These are phyloP conservation scores for Podaxis sp. DNA, from an alignment of 768 basidiomycete genomes.

Conservation along the genomic window DNA sequence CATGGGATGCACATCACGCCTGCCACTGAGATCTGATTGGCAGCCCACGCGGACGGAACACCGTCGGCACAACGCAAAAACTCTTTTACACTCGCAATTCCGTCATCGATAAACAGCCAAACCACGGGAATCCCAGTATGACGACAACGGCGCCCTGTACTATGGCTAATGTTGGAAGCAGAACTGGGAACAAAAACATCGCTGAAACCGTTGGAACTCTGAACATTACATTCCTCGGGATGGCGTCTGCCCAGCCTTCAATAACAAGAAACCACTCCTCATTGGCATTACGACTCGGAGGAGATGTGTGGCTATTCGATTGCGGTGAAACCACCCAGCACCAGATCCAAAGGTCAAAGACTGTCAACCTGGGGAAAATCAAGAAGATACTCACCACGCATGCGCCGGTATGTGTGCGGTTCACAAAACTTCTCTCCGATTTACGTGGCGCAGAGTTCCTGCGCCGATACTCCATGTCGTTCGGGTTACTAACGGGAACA, in stretches of 20 bases:
- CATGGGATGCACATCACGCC: neutral
- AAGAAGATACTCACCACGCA: conserved; percentile 87
- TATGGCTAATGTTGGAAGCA: too few species aligned
- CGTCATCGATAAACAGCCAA: neutral
- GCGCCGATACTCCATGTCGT: neutral
- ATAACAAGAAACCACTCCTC: conserved; percentile 77
- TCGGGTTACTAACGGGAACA: conserved; percentile 2
- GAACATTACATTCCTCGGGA: conserved; percentile 74
- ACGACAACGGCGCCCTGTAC: too few species aligned
- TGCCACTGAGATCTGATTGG: neutral
- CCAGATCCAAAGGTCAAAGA: conserved; percentile 62
- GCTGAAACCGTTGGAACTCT: conserved; percentile 22
- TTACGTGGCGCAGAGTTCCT: neutral
- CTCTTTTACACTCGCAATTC: neutral
- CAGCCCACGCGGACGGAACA: neutral
- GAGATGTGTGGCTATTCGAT: conserved; percentile 82
- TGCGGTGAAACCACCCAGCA: conserved; percentile 85
- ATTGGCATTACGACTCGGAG: conserved; percentile 60
- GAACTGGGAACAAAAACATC: too few species aligned
- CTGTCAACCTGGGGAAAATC: conserved; percentile 75
- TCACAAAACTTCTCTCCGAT: neutral
- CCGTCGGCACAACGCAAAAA: neutral
- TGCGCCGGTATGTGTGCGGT: conserved; percentile 57
- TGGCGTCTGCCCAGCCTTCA: conserved; percentile 79
- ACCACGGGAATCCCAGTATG: conserved; percentile 7